These are phyloP conservation scores for Globisporangium sylvaticum DNA, from an alignment of 352 stramenopile species.

Conservation along the genomic window DNA sequence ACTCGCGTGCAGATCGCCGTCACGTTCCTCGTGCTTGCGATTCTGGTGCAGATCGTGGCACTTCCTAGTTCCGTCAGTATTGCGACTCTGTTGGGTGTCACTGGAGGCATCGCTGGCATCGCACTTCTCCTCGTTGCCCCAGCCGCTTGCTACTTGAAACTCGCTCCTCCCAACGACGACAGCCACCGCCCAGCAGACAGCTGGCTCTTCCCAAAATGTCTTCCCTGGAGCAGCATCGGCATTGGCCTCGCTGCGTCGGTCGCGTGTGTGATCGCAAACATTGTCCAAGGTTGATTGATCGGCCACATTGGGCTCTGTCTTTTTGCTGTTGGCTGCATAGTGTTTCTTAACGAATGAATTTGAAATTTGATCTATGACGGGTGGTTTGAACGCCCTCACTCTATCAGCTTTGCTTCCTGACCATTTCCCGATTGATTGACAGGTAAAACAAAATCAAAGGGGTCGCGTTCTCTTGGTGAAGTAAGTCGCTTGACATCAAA, in stretches of 20 bases:
- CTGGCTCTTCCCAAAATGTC: slow-evolving; percentile 24
- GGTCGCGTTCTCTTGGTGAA: too few species aligned
- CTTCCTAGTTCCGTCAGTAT: slow-evolving; percentile 27
- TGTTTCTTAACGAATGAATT: not conserved
- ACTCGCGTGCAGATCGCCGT: slow-evolving; percentile 12
- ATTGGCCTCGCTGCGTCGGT: slow-evolving; percentile 28
- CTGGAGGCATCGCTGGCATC: slow-evolving; percentile 36
- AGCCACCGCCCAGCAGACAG: slow-evolving; percentile 12
- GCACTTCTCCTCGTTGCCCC: slow-evolving; percentile 46
- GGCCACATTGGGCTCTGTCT: not conserved
- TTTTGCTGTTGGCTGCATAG: slow-evolving; percentile 4
- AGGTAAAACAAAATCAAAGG: too few species aligned
- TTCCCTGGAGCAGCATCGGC: slow-evolving; percentile 30
- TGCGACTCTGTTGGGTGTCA: slow-evolving; percentile 32
- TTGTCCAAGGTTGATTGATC: slow-evolving; percentile 11
- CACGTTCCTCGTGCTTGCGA: slow-evolving; percentile 24
- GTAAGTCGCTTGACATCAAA: too few species aligned
- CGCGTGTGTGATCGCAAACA: slow-evolving; percentile 28
- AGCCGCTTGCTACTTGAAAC: slow-evolving; percentile 43
- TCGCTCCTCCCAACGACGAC: slow-evolving; percentile 17
- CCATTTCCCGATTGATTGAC: too few species aligned
- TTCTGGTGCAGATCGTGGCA: slow-evolving; percentile 35
- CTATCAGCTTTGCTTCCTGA: too few species aligned
- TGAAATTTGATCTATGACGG: not conserved
- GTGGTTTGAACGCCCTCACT: not conserved